Base-by-base conservation (phyloP, 805 yeast genomes). In the Monosporozyma yasuniensis region DNA sequence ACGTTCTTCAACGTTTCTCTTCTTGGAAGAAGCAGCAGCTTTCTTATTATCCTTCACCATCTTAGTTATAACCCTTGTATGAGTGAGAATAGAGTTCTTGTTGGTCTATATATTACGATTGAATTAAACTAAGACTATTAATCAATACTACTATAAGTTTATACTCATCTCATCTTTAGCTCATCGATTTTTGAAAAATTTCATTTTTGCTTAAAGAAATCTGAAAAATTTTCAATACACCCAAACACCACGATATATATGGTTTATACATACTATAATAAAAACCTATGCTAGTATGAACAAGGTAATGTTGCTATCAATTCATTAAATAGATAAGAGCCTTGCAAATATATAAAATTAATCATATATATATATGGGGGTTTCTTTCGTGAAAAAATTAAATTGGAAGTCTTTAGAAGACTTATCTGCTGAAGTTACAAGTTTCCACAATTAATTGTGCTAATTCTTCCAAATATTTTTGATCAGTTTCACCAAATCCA, bases 401-500 rank as follows among this genome's bases (percentile, higher is more conserved):
- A n/a, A n/a, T n/a, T n/a, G n/a, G n/a, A n/a, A n/a, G n/a, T n/a
- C n/a, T n/a, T n/a, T n/a, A n/a, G n/a, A 25, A 51, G 48, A 19
- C 54, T 37, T 34, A 37, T 21, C 27, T 35, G 10, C 42, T 18
- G 77, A 81, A 83, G 9, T 72, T 70, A 61, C 89, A 81, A 12
- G 80, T 69, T 4, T 71, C 61, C 1, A 76, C 75, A 32, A 90
- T 75, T 38, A 70, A 49, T 2, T 49, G 53, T 1, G 84, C 87
- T 49, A 91, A 68, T 44, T 67, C 54, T 61, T 86, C 93, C 54
- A 91, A 71, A 50, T 70, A 74, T 46, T 69, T 54, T 54, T 71
- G 66, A 60, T 91, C 99, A 1, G 62, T 59, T 30, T 76, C 78
- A 56, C 77, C 82, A 61, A 93, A 91, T 0, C 91, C 96, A 9